phyloP scores from a whole-genome alignment of 371 early-diverging fungal genomes.

The Circinella umbellata region DNA sequence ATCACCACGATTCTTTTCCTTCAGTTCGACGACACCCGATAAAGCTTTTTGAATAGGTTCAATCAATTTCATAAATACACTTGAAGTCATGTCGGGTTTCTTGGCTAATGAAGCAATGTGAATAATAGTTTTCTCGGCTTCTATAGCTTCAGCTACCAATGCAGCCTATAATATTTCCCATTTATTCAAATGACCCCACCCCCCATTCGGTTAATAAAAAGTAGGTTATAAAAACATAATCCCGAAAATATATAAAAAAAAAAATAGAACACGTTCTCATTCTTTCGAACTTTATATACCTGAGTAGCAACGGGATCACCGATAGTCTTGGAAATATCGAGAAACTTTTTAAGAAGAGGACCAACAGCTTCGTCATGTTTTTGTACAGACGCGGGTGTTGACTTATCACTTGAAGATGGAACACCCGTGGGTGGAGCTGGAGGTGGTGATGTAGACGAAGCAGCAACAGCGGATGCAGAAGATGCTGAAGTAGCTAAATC shows the following conservation, averaged over 20 bases:
- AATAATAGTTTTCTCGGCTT: slow-evolving; percentile 77
- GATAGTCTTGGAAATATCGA: slow-evolving; percentile 60
- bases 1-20: slow-evolving; percentile 79
- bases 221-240: no score
- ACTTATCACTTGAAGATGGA: slow-evolving; percentile 22
- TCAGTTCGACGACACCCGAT: slow-evolving; percentile 64
- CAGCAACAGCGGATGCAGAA: slow-evolving; percentile 57
- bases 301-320: slow-evolving; percentile 80
- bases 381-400: slow-evolving; percentile 56
- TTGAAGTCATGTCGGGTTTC: slow-evolving; percentile 73
- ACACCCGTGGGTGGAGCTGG: slow-evolving; percentile 30
- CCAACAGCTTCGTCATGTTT: slow-evolving; percentile 74
- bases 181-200: no score
- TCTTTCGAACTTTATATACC: slow-evolving; percentile 35
- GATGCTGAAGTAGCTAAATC: slow-evolving; percentile 70
- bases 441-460: slow-evolving; percentile 39
- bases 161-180: slow-evolving; percentile 22
- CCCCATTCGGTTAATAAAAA: no score
- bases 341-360: slow-evolving; percentile 57
- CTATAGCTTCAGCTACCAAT: slow-evolving; percentile 62
- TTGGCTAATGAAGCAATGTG: slow-evolving; percentile 72
- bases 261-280: no score
- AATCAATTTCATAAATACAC: slow-evolving; percentile 65
- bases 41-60: slow-evolving; percentile 77
- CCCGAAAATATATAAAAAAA: no score